These are phyloP conservation scores for Fusarium marasasianum DNA, from an alignment of 2,329 filamentous ascomycete genomes.

Conservation along the genomic window DNA sequence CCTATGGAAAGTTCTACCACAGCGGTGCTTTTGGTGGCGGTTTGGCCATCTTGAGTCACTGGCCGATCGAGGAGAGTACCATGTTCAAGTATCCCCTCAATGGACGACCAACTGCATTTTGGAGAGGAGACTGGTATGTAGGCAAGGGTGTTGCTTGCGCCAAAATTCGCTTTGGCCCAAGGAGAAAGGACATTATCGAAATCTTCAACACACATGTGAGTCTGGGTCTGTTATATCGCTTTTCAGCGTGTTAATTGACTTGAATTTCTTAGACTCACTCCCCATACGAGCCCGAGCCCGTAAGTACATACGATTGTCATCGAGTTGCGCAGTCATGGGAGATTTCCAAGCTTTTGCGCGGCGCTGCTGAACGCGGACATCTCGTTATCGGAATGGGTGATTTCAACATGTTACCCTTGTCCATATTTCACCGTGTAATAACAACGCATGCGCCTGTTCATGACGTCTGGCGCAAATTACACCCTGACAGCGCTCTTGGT, in stretches of 20 bases:
- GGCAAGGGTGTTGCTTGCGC: constrained; percentile 93
- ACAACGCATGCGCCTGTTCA: constrained; percentile 79
- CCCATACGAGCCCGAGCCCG: constrained; percentile 81
- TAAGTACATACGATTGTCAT: constrained; percentile 90
- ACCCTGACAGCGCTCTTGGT: constrained; percentile 85
- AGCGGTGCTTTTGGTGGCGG: constrained; percentile 90
- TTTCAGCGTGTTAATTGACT: background rate
- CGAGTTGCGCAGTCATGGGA: constrained; percentile 95
- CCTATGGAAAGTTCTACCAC: constrained; percentile 92
- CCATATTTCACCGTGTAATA: constrained; percentile 84
- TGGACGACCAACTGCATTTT: constrained; percentile 92
- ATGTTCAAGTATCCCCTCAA: constrained; percentile 93
- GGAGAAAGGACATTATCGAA: constrained; percentile 74
- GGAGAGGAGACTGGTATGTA: constrained; percentile 94
- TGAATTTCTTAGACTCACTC: constrained; percentile 69
- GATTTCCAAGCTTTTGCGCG: constrained; percentile 86
- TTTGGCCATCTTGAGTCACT: constrained; percentile 86
- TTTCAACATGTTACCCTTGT: constrained; percentile 95
- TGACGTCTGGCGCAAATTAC: constrained; percentile 85
- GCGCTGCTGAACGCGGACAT: constrained; percentile 81
- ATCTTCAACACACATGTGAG: constrained; percentile 91
- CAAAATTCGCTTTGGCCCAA: constrained; percentile 75
- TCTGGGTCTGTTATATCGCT: background rate
- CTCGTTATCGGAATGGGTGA: constrained; percentile 89
- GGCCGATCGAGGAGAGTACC: constrained; percentile 89